Conservation (phyloP, 345 rosid genomes). For the Abelmoschus esculentus region DNA sequence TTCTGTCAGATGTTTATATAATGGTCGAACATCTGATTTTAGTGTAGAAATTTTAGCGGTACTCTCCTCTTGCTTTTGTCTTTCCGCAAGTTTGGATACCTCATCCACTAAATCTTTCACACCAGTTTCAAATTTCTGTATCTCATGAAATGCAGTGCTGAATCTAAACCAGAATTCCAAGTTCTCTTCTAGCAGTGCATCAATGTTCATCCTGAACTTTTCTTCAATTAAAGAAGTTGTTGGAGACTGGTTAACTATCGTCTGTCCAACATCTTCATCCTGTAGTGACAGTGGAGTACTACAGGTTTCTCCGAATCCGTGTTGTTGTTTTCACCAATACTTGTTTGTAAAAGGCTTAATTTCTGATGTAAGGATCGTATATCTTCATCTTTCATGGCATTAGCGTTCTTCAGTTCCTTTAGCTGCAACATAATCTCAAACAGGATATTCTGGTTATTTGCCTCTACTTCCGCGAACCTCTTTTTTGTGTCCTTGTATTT, state of each 20-base stretch:
- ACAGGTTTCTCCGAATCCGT: constrained; percentile 19
- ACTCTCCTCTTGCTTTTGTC: constrained; percentile 53
- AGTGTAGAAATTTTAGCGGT: constrained; percentile 28
- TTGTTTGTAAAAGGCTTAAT: constrained; percentile 52
- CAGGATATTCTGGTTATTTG: constrained; percentile 27
- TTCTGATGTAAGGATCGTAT: constrained; percentile 51
- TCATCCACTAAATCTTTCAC: constrained; percentile 23
- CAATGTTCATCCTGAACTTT: too few relatives aligned
- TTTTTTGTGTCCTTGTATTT: constrained; percentile 74
- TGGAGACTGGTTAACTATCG: too few relatives aligned
- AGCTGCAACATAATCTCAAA: constrained; percentile 27
- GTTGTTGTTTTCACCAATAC: constrained; percentile 32
- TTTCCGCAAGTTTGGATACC: constrained; percentile 43
- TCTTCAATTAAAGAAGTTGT: too few relatives aligned
- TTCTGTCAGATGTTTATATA: constrained; percentile 71
- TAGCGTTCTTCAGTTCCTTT: constrained; percentile 42
- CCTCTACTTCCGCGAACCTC: constrained; percentile 41
- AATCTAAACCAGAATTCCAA: too few relatives aligned
- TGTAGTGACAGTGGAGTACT: not conserved
- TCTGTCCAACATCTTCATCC: too few relatives aligned
- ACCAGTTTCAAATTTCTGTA: too few relatives aligned
- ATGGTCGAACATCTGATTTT: constrained; percentile 58
- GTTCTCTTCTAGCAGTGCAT: too few relatives aligned
- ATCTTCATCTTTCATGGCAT: constrained; percentile 64
- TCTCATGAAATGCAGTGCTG: too few relatives aligned